Base-by-base conservation (phyloP, 2,329 filamentous ascomycete genomes). In the Colletotrichum paranaense region DNA sequence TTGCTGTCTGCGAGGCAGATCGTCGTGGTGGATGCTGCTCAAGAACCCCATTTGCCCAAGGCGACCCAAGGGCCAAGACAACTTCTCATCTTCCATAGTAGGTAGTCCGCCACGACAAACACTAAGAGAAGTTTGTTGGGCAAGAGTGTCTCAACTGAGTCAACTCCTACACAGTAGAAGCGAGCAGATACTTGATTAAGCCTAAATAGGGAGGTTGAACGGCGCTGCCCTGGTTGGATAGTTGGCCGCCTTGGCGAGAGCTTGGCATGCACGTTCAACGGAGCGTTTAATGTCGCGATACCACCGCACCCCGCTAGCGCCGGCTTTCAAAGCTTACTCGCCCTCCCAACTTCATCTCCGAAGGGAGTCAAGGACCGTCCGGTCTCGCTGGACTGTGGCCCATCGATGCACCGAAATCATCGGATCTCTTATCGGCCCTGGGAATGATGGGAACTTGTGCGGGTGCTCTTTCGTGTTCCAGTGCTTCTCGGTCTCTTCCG, bases 151-250 rank as follows among this genome's bases (percentile, higher is more conserved):
- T 42, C 16, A 42, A 42, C 14, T 42, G 16, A 42, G 38, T 30
- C 26, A 19, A 46, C 11, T 22, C 53, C 57, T 24, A 42, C 38
- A 42, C 14, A 42, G 16, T 42, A 35, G 38, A 32, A 16, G 49
- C 66, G 30, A 56, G 24, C 53, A 30, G 22, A 6, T 8, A 28
- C 28, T 16, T 5, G 59, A 22, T 26, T 14, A 53, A 35, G 26
- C 67, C 59, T 24, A 24, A 65, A 58, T 67, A 67, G 68, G 68
- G 68, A 71, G 68, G 68, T 71, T 55, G 38, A 12, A 60, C 12
- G 42, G 38, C 24, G 32, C 42, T 67, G 68, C 62, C 68, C 28
- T 67, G 68, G 68, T 67, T 67, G 68, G 68, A 67, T 42, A 24
- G 12, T 60, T 42, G 38, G 32, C 68, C 62, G 62, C 42, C 62